Base-by-base conservation (phyloP, 805 yeast species). In the Millerozyma miso region DNA sequence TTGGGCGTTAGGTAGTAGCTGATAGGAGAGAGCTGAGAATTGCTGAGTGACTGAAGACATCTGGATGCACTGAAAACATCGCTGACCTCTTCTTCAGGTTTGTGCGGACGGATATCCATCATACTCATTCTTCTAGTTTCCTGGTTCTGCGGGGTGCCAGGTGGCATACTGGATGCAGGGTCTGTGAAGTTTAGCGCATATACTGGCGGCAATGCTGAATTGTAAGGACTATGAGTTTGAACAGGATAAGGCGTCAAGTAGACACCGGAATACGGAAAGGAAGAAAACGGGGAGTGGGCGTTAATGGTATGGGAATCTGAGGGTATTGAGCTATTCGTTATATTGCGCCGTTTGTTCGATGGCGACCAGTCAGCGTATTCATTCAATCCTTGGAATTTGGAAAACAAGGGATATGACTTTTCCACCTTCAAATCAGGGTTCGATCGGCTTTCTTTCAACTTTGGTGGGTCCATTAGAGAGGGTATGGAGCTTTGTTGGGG, bases 51-150 rank as follows among this genome's bases (percentile, higher is more conserved):
- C 46, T 64, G 69, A 10, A 66, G 50, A 45, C 71, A 66, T 44
- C 59, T 57, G 26, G 69, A 64, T 7, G 71, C 72, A 44, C 58
- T 62, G 17, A 66, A 60, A 12, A 66, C 53, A 35, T 62, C 72
- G 33, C 55, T 45, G 52, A 60, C 51, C 5, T 59, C 64, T 18
- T 32, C 34, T 13, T 13, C 12, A 6, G 34, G 7, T 23, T 23
- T 23, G 10, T 23, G 29, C 10, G 29, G 29, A 23, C 10, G 6
- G 29, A 23, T 23, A 23, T 23, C 29, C 29, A 23, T 23, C 29
- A 10, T 7, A 23, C 29, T 23, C 10, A 7, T 23, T 23, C 29
- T 23, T 23, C 29, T 23, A 7, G 10, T 23, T 10, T 23, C 29
- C 10, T 7, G 29, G 10, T 23, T 6, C 29, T 23, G 29, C 6